Evolutionary conservation across 2,329 filamentous ascomycete genomes (phyloP), one percentile per base, ranked within the genome.

Genomic region (Hymenoscyphus scutula): DNA sequence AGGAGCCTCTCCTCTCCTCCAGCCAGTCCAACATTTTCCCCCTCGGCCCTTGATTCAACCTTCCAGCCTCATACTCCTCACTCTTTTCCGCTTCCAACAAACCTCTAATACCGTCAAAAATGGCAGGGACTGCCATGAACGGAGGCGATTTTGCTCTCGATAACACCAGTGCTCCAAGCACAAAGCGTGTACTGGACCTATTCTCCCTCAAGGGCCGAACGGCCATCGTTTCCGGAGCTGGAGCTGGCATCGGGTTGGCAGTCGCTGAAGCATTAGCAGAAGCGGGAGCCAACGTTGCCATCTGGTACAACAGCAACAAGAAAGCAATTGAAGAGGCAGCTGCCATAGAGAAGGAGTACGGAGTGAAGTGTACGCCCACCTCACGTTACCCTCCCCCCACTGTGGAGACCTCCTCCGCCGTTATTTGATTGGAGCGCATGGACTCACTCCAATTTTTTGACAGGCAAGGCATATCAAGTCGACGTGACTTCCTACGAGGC

Each of bases 291-390:
- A 75, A 74, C 48, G 74, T 82, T 7, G 78, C 81, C 8, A 72
- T 83, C 70, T 83, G 81, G 73, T 84, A 83, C 69, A 88, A 89
- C 72, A 84, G 79, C 74, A 90, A 91, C 76, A 82, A 83, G 71
- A 83, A 87, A 68, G 86, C 87, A 13, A 72, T 85, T 13, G 79
- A 83, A 17, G 80, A 84, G 62, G 88, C 89, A 0, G 80, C 81
- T 34, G 84, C 85, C 29, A 87, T 91, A 54, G 85, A 84, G 70
- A 80, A 84, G 70, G 81, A 83, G 25, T 90, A 87, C 68, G 84
- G 85, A 2, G 87, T 92, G 53, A 86, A 87, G 74, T 86, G 87
- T 88, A 74, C 73, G 83, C 8, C 55, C 53, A 54, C 32, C 8
- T 34, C 53, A 54, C 32, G 56, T 48, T 30, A 45, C 32, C n/a